Percentiles rank a stretch among this genome's conserved stretches.
These are phyloP conservation scores for Penicillium lagena DNA, from an alignment of 495 filamentous ascomycete genomes.

Conservation along the genomic window DNA sequence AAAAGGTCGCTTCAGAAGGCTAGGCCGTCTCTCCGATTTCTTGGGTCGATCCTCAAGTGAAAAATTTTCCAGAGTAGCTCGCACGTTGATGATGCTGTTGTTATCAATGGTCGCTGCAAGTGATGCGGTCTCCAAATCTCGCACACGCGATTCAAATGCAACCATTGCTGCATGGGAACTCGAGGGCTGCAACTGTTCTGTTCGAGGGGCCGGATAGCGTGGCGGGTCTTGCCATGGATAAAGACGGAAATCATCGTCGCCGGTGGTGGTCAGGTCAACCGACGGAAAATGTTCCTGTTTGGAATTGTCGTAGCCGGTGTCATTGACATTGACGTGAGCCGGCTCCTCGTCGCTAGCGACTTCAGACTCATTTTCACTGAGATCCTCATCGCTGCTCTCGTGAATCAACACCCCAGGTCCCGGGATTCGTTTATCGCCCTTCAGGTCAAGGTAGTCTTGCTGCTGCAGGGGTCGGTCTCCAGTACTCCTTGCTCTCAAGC, in stretches of 20 bases:
- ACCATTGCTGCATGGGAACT: constrained; percentile 42
- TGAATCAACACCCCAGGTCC: constrained; percentile 41
- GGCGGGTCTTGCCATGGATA: constrained; percentile 40
- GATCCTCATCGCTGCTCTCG: constrained; percentile 36
- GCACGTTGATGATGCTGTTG: constrained; percentile 48
- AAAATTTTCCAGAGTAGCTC: constrained; percentile 56
- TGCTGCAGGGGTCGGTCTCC: constrained; percentile 37
- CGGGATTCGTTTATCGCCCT: constrained; percentile 25
- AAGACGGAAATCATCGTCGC: constrained; percentile 20
- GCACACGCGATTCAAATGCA: constrained; percentile 34
- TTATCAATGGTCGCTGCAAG: constrained; percentile 62
- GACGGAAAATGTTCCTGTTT: constrained; percentile 20
- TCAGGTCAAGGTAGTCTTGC: constrained; percentile 34
- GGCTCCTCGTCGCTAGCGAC: constrained; percentile 18
- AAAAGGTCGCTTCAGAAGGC: constrained; percentile 47
- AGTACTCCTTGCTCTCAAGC: constrained; percentile 41
- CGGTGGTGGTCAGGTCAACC: constrained; percentile 8
- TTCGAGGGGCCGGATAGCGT: constrained; percentile 21
- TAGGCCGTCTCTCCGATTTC: constrained; percentile 29
- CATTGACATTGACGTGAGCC: constrained; percentile 24
- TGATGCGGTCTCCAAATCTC: constrained; percentile 46
- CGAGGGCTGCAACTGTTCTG: constrained; percentile 32
- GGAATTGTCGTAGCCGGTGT: constrained; percentile 17
- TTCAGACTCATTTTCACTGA: constrained; percentile 21
- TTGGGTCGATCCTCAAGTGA: constrained; percentile 45